These are phyloP conservation scores for Arthrocladium fulminans DNA, from an alignment of 2,329 filamentous ascomycete genomes.

Conservation along the genomic window DNA sequence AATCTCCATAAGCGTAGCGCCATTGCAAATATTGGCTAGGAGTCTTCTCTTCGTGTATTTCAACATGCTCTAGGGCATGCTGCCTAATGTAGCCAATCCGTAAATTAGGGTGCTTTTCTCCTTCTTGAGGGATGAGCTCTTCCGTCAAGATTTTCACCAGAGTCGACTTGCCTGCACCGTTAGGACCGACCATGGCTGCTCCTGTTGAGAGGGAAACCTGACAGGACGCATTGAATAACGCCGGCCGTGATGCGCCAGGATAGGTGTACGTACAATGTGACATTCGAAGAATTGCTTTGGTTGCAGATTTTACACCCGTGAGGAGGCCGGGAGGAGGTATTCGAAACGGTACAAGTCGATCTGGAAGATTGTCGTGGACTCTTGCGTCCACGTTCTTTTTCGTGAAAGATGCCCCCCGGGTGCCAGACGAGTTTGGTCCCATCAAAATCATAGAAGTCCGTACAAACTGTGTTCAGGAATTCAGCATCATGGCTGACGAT, in stretches of 20 bases:
- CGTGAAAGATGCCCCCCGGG: slow-evolving; percentile 58
- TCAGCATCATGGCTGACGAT: slow-evolving; percentile 98
- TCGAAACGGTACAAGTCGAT: slow-evolving; percentile 86
- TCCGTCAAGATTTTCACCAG: slow-evolving; percentile 96
- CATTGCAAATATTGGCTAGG: slow-evolving; percentile 98
- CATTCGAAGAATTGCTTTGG: slow-evolving; percentile 92
- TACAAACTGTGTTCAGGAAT: slow-evolving; percentile 94
- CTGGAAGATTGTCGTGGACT: slow-evolving; percentile 94
- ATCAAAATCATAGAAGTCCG: slow-evolving; percentile 98
- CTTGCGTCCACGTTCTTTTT: slow-evolving; percentile 85
- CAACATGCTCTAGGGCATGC: slow-evolving; percentile 96
- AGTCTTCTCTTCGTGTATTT: slow-evolving; percentile 99
- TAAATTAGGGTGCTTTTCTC: slow-evolving; percentile 97
- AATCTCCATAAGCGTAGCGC: slow-evolving; percentile 94
- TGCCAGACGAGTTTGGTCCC: slow-evolving; percentile 73
- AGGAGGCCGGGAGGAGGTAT: slow-evolving; percentile 93
- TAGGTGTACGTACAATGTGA: slow-evolving; percentile 86
- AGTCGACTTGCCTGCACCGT: slow-evolving; percentile 96
- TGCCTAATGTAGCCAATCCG: slow-evolving; percentile 99
- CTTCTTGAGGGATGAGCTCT: slow-evolving; percentile 74
- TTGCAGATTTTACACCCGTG: slow-evolving; percentile 89
- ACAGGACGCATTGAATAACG: slow-evolving; percentile 78
- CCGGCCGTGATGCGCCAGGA: slow-evolving; percentile 75
- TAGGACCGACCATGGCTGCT: slow-evolving; percentile 91
- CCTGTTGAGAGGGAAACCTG: slow-evolving; percentile 81